Evolutionary conservation across 1,284 basidiomycete genomes (phyloP).

Genomic region (Trichosporon faecale): DNA sequence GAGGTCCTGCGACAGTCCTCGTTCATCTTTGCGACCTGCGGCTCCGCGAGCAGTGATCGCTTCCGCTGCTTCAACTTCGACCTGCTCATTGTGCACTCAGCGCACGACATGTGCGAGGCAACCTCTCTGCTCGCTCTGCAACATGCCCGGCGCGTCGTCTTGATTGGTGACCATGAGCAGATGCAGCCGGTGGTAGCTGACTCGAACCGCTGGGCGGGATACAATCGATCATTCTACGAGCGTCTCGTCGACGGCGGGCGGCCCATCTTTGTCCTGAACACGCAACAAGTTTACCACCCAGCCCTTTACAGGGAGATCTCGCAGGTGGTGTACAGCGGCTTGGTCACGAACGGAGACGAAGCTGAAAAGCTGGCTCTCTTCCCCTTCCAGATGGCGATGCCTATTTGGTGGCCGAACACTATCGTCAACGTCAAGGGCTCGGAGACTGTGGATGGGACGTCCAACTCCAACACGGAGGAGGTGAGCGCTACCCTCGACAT

Average conservation of each 20-base stretch:
- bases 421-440: neutral
- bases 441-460: neutral
- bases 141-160: neutral
- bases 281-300: neutral
- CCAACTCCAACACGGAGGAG: neutral
- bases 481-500: neutral
- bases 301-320: neutral
- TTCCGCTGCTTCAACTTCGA: neutral
- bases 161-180: neutral
- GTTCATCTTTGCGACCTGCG: neutral
- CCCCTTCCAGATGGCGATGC: neutral
- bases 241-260: neutral
- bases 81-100: neutral
- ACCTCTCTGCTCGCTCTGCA: neutral
- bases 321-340: neutral
- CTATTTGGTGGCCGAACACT: neutral
- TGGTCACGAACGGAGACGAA: neutral
- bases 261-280: neutral
- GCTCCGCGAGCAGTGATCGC: neutral
- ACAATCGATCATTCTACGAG: neutral
- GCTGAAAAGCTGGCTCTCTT: neutral
- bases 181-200: neutral
- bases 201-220: neutral
- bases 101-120: neutral
- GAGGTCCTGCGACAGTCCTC: neutral